Evolutionary conservation across 2,329 filamentous ascomycete species (phyloP), one percentile per base, ranked within the genome.

Genomic region (Talaromyces amestolkiae): DNA sequence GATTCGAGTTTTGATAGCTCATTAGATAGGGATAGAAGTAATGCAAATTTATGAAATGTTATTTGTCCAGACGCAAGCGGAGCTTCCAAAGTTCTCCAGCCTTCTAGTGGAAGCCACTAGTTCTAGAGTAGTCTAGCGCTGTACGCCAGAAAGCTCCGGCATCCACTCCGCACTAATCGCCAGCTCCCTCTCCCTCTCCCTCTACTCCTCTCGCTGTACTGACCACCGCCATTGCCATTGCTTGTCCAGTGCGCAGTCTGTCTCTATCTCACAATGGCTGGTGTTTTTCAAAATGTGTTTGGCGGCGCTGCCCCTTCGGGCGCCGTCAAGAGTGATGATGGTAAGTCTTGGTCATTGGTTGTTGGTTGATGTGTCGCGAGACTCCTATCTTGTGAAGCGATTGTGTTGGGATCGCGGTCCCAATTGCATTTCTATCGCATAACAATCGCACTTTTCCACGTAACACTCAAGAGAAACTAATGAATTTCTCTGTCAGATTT

Each of bases 211-310:
- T 58, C 61, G 49, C 61, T 51, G 10, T 58, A 15, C 49, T 51
- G 47, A 27, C 5, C 24, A 6, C 47, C 17, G 59, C 45, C 63
- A 63, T 56, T 58, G 61, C 31, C 51, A 47, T 43, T 58, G 35
- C 35, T 19, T 45, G 56, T 19, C 37, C 56, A 33, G 56, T 33
- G 56, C 56, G 37, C 35, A 27, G 54, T 45, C 45, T 54, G 35
- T 69, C 63, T 64, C 62, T 63, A 58, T 68, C 68, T 64, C 68
- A 71, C 69, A 68, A 78, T 78, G 77, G 76, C 76, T 70, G 75
- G 73, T 69, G 65, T 79, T 68, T 69, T 79, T 69, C 77, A 78
- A 71, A 78, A 78, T 70, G 65, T 78, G 61, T 78, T 79, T 70
- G 76, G 73, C 59, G 71, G 75, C 68, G 66, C 35, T 47, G 75